These are phyloP conservation scores for Clathrospora elynae DNA, from an alignment of 2,329 filamentous ascomycete species.

Conservation along the genomic window DNA sequence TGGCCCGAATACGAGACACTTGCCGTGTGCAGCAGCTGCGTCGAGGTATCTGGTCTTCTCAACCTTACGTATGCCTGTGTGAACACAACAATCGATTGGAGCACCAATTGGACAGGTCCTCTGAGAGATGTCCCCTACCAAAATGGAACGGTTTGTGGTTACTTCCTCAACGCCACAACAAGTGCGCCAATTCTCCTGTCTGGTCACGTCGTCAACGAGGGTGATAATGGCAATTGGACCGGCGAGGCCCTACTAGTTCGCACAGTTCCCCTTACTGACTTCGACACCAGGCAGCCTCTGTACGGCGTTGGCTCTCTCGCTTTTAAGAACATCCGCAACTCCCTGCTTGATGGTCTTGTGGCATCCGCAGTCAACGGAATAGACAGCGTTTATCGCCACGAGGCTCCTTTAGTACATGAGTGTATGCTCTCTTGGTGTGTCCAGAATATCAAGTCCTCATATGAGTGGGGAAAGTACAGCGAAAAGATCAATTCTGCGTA, in stretches of 20 bases:
- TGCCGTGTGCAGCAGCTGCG: slow-evolving; percentile 32
- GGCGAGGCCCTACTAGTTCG: slow-evolving; percentile 26
- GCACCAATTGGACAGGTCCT: slow-evolving; percentile 1
- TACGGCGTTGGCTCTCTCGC: slow-evolving; percentile 22
- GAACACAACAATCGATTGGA: slow-evolving; percentile 23
- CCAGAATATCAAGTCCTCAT: slow-evolving; percentile 31
- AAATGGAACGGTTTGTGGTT: slow-evolving; percentile 31
- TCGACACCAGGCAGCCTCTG: not conserved
- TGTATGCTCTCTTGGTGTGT: slow-evolving; percentile 38
- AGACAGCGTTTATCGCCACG: slow-evolving; percentile 12
- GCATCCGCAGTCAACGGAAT: not conserved
- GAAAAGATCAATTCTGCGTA: slow-evolving; percentile 18
- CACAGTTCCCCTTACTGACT: slow-evolving; percentile 10
- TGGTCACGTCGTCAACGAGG: slow-evolving; percentile 14
- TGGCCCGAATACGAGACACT: slow-evolving; percentile 37
- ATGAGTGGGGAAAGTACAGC: slow-evolving; percentile 20
- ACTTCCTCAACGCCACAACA: slow-evolving; percentile 32
- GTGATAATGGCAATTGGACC: not conserved
- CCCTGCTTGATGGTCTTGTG: slow-evolving; percentile 26
- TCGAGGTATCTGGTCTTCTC: slow-evolving; percentile 14
- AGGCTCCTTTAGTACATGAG: slow-evolving; percentile 22
- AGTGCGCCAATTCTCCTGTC: slow-evolving; percentile 21
- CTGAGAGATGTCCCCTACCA: slow-evolving; percentile 3
- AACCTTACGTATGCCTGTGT: slow-evolving; percentile 18
- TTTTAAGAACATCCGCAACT: slow-evolving; percentile 26